These are phyloP conservation scores for Apostasia shenzhenica DNA, from an alignment of 106 monocot species.

Conservation along the genomic window DNA sequence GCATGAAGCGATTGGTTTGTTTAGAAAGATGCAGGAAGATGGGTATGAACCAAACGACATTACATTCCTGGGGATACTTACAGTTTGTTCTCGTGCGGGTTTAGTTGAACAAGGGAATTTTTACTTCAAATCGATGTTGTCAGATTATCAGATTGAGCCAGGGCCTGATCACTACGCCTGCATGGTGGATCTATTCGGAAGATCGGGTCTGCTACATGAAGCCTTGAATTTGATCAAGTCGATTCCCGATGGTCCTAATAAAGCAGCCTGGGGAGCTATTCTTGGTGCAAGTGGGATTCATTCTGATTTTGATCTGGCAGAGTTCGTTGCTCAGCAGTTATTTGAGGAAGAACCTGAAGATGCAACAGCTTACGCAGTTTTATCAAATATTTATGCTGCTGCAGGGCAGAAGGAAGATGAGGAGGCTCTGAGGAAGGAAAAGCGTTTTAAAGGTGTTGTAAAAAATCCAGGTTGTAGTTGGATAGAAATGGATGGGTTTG, in stretches of 20 bases:
- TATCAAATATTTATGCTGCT: conserved; percentile 38
- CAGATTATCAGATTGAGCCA: conserved; percentile 22
- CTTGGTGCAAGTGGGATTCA: conserved; percentile 34
- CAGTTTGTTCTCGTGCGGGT: conserved; percentile 32
- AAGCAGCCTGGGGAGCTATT: conserved; percentile 40
- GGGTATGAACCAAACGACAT: conserved; percentile 22
- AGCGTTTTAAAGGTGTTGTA: conserved; percentile 17
- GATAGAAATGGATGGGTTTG: conserved; percentile 9
- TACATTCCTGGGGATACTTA: conserved; percentile 24
- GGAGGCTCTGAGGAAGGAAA: conserved; percentile 19
- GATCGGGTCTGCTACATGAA: conserved; percentile 23
- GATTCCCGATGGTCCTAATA: conserved; percentile 27
- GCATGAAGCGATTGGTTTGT: conserved; percentile 26
- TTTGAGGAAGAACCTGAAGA: conserved; percentile 38
- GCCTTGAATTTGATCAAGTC: conserved; percentile 20
- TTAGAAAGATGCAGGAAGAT: conserved; percentile 10
- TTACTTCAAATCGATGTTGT: conserved; percentile 25
- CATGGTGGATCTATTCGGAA: conserved; percentile 39
- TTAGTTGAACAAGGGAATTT: conserved; percentile 27
- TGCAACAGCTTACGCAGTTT: conserved; percentile 33
- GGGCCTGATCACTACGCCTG: conserved; percentile 32
- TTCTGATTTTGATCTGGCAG: conserved; percentile 27
- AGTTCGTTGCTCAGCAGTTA: conserved; percentile 24
- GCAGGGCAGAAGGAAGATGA: conserved; percentile 41
- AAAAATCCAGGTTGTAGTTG: conserved; percentile 62